phyloP scores from a whole-genome alignment of 2,329 filamentous ascomycete genomes.

The Paramyrothecium roridum region DNA sequence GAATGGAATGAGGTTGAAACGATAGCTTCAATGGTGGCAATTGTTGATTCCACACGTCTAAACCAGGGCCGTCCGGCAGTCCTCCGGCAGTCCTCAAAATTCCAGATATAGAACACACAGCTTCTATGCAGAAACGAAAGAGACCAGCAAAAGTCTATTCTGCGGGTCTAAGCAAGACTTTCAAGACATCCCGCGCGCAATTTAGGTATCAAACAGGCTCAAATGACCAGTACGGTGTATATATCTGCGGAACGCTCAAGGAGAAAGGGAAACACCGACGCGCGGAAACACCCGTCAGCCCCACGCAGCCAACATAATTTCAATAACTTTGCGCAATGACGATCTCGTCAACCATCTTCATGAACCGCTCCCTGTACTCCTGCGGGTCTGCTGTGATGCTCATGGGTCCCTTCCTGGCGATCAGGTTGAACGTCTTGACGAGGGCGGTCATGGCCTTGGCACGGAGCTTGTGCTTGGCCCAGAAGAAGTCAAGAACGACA shows the following conservation, averaged over 20 bases:
- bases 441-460: slow-evolving; percentile 64
- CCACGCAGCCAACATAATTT: not conserved
- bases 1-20: no score
- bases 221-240: not conserved
- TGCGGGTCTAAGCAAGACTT: no score
- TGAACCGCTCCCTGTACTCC: slow-evolving; percentile 60
- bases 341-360: slow-evolving; percentile 45
- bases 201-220: not conserved
- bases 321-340: slow-evolving; percentile 17
- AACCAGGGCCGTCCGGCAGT: no score
- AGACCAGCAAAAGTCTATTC: no score
- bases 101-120: no score
- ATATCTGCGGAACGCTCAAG: not conserved
- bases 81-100: no score
- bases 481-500: slow-evolving; percentile 73
- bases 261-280: not conserved
- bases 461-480: slow-evolving; percentile 69
- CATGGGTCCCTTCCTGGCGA: slow-evolving; percentile 67
- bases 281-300: not conserved
- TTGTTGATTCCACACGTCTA: no score
- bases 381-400: slow-evolving; percentile 67
- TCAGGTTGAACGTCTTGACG: slow-evolving; percentile 59
- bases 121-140: no score
- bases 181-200: not conserved
- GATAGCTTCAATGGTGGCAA: no score